Evolutionary conservation across 495 filamentous ascomycete genomes (phyloP).

Genomic region (Xylaria castorea): DNA sequence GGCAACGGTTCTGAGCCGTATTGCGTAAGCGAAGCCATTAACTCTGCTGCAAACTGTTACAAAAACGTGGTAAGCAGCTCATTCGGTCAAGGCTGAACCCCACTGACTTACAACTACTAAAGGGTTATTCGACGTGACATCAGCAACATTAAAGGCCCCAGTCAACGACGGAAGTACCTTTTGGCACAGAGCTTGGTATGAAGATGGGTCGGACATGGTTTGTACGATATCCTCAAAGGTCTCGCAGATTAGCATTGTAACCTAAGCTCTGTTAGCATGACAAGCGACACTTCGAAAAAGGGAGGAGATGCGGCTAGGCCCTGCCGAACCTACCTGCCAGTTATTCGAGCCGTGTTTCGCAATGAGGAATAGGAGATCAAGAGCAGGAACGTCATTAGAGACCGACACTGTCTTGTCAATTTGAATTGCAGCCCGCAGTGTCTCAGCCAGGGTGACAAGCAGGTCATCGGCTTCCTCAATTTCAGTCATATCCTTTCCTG

Average conservation of each 20-base stretch:
- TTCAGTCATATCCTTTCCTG: slow-evolving; percentile 79
- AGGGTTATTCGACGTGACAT: slow-evolving; percentile 80
- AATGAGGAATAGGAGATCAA: slow-evolving; percentile 88
- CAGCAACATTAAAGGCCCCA: slow-evolving; percentile 86
- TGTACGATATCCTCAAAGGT: slow-evolving; percentile 86
- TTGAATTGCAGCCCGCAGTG: slow-evolving; percentile 80
- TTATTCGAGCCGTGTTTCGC: slow-evolving; percentile 87
- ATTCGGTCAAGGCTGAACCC: neutral
- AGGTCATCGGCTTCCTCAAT: slow-evolving; percentile 87
- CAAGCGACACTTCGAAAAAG: neutral
- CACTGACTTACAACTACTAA: slow-evolving; percentile 67
- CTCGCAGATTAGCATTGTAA: slow-evolving; percentile 72
- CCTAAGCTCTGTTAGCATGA: slow-evolving; percentile 32
- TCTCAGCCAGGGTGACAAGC: slow-evolving; percentile 87
- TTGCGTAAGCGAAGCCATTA: slow-evolving; percentile 80
- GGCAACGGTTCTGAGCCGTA: slow-evolving; percentile 85
- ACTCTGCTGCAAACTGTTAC: slow-evolving; percentile 75
- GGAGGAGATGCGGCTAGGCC: neutral
- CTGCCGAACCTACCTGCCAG: slow-evolving; percentile 61
- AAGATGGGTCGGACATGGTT: slow-evolving; percentile 66
- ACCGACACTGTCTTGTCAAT: slow-evolving; percentile 76
- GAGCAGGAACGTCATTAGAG: slow-evolving; percentile 65
- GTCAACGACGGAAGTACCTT: slow-evolving; percentile 88
- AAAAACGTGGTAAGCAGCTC: neutral
- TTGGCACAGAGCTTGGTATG: slow-evolving; percentile 80